Evolutionary conservation across 331 rosid genomes (phyloP), one percentile per base, ranked within the genome.

Genomic region (Pyrus hybrid): DNA sequence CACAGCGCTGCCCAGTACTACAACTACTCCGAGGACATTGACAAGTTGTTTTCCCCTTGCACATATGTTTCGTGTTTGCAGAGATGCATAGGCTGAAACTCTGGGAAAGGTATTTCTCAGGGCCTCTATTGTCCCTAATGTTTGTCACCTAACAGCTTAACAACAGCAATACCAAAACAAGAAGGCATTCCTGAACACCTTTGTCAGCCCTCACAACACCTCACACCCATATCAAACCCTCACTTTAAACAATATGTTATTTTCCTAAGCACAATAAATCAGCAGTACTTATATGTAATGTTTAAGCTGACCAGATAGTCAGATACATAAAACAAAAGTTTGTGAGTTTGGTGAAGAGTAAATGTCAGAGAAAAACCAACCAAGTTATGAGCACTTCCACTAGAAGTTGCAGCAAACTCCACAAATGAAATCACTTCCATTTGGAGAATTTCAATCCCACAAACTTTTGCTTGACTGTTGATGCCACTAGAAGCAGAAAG

Each of bases 361-460:
- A 75, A 35, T 33, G 29, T 75, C 35, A 14, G 33, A 72, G 21
- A 67, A 73, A 82, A 75, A 66, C 85, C 91, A 63, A 95, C 99
- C 92, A 86, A 79, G 83, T 92, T 95, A 79, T 88, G 90, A 61
- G 86, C 51, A 80, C 83, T 90, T 49, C 86, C 92, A 76, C 74
- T 76, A 74, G 92, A 87, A 74, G 90, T 92, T 75, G 97, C 97
- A 21, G 90, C 90, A 41, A 90, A 89, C 85, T 89, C 99, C 81
- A 95, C 82, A 74, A 95, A 92, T 47, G 97, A 92, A 71, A 95
- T 88, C 68, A 86, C 82, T 87, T 86, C 91, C 84, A 81, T 79
- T 80, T 88, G 97, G n/a, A 95, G 83, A 84, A 61, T 71, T 81
- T 84, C 90, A 70, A 85, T 88, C 83, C 89, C 87, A 72, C 61